Conservation (phyloP, 768 basidiomycete genomes). For the Lepiota venenata region DNA sequence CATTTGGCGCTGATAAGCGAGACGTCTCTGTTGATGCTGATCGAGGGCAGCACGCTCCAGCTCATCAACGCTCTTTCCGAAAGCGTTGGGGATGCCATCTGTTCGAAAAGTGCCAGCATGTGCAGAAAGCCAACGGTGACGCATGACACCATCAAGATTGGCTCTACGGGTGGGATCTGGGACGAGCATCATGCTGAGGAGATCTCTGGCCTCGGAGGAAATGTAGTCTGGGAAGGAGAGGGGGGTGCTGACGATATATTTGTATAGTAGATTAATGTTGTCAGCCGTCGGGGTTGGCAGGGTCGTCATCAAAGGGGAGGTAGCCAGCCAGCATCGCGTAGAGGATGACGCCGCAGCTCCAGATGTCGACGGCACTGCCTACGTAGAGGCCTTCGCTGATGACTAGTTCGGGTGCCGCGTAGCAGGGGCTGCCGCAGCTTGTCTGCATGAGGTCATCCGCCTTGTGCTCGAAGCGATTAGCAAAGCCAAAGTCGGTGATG, state of each 20-base stretch:
- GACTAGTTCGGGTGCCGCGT: slow-evolving; percentile 97
- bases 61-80: slow-evolving; percentile 71
- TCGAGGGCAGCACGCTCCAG: slow-evolving; percentile 80
- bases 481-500: slow-evolving; percentile 99
- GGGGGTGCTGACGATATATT: slow-evolving; percentile 96
- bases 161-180: slow-evolving; percentile 84
- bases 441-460: slow-evolving; percentile 98
- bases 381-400: slow-evolving; percentile 97
- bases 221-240: slow-evolving; percentile 98
- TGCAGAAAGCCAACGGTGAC: slow-evolving; percentile 79
- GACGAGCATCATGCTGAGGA: slow-evolving; percentile 90
- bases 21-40: slow-evolving; percentile 79
- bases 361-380: slow-evolving; percentile 97
- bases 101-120: slow-evolving; percentile 42
- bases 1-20: slow-evolving; percentile 82
- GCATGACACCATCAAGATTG: slow-evolving; percentile 76
- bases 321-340: slow-evolving; percentile 98
- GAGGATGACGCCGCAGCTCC: slow-evolving; percentile 93
- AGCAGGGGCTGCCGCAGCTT: slow-evolving; percentile 95
- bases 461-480: slow-evolving; percentile 93
- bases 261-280: slow-evolving; percentile 98
- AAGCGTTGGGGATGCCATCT: slow-evolving; percentile 37
- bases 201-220: slow-evolving; percentile 75
- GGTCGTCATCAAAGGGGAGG: slow-evolving; percentile 99
- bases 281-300: slow-evolving; percentile 97